Evolutionary conservation across 495 filamentous ascomycete species (phyloP).

Genomic region (Podospora pseudocomata): DNA sequence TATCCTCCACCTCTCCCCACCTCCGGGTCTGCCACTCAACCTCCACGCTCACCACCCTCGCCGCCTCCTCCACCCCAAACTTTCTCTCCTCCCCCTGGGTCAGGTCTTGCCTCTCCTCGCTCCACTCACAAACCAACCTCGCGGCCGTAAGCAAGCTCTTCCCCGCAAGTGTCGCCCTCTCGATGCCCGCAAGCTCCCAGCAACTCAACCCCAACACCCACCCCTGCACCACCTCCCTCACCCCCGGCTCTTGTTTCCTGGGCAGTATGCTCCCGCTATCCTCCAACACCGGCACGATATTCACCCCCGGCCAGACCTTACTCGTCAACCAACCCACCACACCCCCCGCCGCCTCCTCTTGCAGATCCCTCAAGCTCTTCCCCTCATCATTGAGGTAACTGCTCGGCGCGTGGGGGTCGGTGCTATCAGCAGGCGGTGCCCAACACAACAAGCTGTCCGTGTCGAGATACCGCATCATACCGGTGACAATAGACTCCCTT

Average conservation of each 20-base stretch:
- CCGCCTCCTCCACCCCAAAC: slow-evolving; percentile 70
- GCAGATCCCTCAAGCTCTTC: slow-evolving; percentile 65
- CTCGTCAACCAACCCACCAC: slow-evolving; percentile 67
- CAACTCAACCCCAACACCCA: slow-evolving; percentile 71
- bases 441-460: slow-evolving; percentile 95
- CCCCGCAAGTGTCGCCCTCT: slow-evolving; percentile 74
- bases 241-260: slow-evolving; percentile 61
- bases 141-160: slow-evolving; percentile 81
- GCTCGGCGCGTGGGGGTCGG: slow-evolving; percentile 33
- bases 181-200: slow-evolving; percentile 82
- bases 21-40: slow-evolving; percentile 83
- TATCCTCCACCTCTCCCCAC: slow-evolving; percentile 98
- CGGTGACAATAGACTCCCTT: slow-evolving; percentile 58
- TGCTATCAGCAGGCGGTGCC: slow-evolving; percentile 54
- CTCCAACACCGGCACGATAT: slow-evolving; percentile 64
- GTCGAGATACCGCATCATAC: slow-evolving; percentile 77
- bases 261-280: slow-evolving; percentile 66
- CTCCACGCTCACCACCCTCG: slow-evolving; percentile 73
- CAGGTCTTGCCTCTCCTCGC: slow-evolving; percentile 50
- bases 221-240: slow-evolving; percentile 66
- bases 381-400: slow-evolving; percentile 23
- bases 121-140: slow-evolving; percentile 83
- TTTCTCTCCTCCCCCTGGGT: slow-evolving; percentile 13
- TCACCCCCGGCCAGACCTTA: slow-evolving; percentile 80
- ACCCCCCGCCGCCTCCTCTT: slow-evolving; percentile 60